phyloP scores from a whole-genome alignment of 1,139 yeast genomes.

The Pichia sp. region DNA sequence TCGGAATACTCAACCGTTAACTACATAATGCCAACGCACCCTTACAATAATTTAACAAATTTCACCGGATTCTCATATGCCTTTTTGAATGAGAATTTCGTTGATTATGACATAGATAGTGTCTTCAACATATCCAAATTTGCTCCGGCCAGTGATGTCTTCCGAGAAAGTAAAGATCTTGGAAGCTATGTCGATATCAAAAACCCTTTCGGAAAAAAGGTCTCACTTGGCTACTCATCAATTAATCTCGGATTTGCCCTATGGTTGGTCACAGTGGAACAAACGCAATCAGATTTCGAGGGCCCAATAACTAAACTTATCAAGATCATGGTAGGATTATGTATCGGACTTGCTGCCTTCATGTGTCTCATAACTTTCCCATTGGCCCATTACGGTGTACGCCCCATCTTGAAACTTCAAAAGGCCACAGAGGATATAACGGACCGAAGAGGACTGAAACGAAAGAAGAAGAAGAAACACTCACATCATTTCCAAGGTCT shows the following conservation, averaged over 20 bases:
- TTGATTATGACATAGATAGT: background rate
- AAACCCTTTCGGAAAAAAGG: slow-evolving; percentile 35
- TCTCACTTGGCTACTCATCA: slow-evolving; percentile 69
- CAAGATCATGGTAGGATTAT: slow-evolving; percentile 70
- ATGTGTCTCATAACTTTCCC: slow-evolving; percentile 74
- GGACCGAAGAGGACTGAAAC: slow-evolving; percentile 25
- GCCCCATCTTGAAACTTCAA: slow-evolving; percentile 75
- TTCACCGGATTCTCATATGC: slow-evolving; percentile 32
- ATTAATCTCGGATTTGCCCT: slow-evolving; percentile 41
- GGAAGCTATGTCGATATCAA: slow-evolving; percentile 48
- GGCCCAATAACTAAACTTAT: slow-evolving; percentile 57
- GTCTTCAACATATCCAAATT: slow-evolving; percentile 12
- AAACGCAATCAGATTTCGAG: slow-evolving; percentile 50
- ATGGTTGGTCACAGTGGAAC: slow-evolving; percentile 82
- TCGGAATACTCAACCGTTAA: slow-evolving; percentile 34
- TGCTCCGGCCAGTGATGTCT: slow-evolving; percentile 21
- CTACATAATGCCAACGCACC: slow-evolving; percentile 29
- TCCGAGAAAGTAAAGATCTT: slow-evolving; percentile 13
- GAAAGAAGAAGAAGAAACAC: slow-evolving; percentile 9
- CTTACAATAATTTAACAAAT: slow-evolving; percentile 20
- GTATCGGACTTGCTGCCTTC: slow-evolving; percentile 70
- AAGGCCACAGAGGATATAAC: slow-evolving; percentile 70
- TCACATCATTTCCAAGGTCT: slow-evolving; percentile 3
- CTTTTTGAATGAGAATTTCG: slow-evolving; percentile 16
- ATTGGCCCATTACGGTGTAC: slow-evolving; percentile 74